phyloP scores from a whole-genome alignment of 2,329 filamentous ascomycete species.

The Polytolypa hystricis region DNA sequence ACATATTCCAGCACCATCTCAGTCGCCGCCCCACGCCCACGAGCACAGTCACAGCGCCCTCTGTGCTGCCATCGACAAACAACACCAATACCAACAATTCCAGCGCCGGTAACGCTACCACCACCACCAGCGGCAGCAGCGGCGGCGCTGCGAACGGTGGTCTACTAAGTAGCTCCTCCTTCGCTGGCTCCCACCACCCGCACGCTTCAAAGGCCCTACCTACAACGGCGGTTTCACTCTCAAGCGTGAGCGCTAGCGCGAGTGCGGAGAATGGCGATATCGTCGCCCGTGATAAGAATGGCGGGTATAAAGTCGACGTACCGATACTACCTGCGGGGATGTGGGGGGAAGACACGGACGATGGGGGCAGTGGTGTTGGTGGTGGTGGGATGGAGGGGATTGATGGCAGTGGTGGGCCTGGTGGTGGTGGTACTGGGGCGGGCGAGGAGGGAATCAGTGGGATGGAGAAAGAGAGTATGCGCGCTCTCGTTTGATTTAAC shows the following conservation, averaged over 20 bases:
- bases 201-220: slow-evolving; percentile 3
- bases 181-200: too few species aligned
- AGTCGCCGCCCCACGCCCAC: slow-evolving; percentile 30
- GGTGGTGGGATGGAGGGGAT: slow-evolving; percentile 25
- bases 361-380: slow-evolving; percentile 22
- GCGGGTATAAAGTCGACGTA: slow-evolving; percentile 37
- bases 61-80: too few species aligned
- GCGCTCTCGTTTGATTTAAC: neutral
- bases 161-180: too few species aligned
- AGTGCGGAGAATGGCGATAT: slow-evolving; percentile 34
- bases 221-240: neutral
- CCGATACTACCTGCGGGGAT: slow-evolving; percentile 29
- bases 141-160: neutral
- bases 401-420: slow-evolving; percentile 41
- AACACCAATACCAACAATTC: too few species aligned
- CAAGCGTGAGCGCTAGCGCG: neutral
- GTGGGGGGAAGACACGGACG: slow-evolving; percentile 29
- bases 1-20: slow-evolving; percentile 34
- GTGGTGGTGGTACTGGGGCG: slow-evolving; percentile 48
- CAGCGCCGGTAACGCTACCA: neutral
- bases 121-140: neutral
- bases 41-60: neutral
- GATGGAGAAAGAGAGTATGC: slow-evolving; percentile 32
- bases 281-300: slow-evolving; percentile 39
- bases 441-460: slow-evolving; percentile 37